phyloP scores from a whole-genome alignment of 192 early-diverging fungal species.

The Glomus cerebriforme region DNA sequence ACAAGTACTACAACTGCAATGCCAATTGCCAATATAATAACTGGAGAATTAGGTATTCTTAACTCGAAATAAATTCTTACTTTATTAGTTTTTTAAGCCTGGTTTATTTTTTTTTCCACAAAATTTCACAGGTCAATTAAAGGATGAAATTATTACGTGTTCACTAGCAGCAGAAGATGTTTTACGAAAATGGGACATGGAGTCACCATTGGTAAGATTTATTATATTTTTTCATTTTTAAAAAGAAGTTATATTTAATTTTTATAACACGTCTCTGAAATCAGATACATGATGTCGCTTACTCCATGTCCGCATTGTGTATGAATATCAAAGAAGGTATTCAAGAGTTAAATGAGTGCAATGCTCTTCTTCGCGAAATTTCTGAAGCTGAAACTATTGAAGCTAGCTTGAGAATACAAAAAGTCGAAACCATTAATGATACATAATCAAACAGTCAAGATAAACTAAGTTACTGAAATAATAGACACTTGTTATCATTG shows the following conservation, averaged over 20 bases:
- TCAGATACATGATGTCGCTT: constrained; percentile 16
- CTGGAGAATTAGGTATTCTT: constrained; percentile 13
- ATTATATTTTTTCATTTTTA: neutral
- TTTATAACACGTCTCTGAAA: neutral
- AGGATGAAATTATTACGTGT: constrained; percentile 15
- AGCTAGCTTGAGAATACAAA: constrained; percentile 29
- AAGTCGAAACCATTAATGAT: neutral
- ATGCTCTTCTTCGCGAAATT: constrained; percentile 25
- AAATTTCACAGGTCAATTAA: neutral
- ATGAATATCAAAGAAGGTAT: constrained; percentile 18
- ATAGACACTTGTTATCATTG: too few relatives aligned
- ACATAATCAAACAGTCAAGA: too few relatives aligned
- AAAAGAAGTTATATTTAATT: neutral
- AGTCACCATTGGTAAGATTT: neutral
- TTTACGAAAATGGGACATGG: neutral
- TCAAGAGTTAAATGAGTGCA: constrained; percentile 28
- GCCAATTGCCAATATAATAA: constrained; percentile 21
- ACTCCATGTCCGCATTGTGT: constrained; percentile 2
- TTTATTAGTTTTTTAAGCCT: neutral
- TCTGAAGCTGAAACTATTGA: constrained; percentile 23
- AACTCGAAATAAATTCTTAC: too few relatives aligned
- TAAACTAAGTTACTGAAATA: too few relatives aligned
- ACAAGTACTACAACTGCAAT: constrained; percentile 21
- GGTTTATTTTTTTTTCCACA: neutral
- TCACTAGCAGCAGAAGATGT: neutral